Base-by-base conservation (phyloP, 73 alveolate genomes). In the Paramecium biaurelia region DNA sequence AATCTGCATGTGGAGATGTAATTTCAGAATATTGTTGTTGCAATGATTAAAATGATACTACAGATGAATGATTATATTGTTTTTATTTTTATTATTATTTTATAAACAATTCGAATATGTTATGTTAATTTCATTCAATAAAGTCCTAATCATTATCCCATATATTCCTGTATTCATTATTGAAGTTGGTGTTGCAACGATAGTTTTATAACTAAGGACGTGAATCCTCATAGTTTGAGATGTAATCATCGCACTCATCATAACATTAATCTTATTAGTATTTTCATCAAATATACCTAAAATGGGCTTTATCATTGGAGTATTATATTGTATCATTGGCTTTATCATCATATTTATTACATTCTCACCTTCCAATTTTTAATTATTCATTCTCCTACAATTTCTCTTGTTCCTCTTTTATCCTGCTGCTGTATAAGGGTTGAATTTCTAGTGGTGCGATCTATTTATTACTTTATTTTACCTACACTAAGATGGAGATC, bases 401-500 rank as follows among this genome's bases (percentile, higher is more conserved):
- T 42, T 42, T 24, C 72, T 79, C 53, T 79, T 79, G 15, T 38
- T 79, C 32, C 90, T 79, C 76, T 79, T 79, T 26, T 79, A 45
- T 10, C 90, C 90, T 26, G 90, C 90, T 43, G 47, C 76, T 15
- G 90, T 79, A 9, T 42, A 79, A 23, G 90, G 90, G 24, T 79
- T 79, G 32, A 79, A 79, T 34, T 79, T 79, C 74, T 79, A 15
- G 18, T 79, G 90, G 14, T 79, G 90, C 28, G 90, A 79, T 43
- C 90, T 79, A 79, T 30, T 3, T 42, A 10, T 53, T 53, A 53
- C 11, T 2, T 21, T 18, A 14, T 34, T 34, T 34, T 79, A 79
- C 90, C 90, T 79, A 20, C 90, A 79, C 56, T 79, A 34, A 8
- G 90, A 79, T 23, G 90, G 90, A 24, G 76, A 79, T 79, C 90